Conservation (phyloP, 1,284 basidiomycete genomes). For the Neotropicomus parvogracilis region DNA sequence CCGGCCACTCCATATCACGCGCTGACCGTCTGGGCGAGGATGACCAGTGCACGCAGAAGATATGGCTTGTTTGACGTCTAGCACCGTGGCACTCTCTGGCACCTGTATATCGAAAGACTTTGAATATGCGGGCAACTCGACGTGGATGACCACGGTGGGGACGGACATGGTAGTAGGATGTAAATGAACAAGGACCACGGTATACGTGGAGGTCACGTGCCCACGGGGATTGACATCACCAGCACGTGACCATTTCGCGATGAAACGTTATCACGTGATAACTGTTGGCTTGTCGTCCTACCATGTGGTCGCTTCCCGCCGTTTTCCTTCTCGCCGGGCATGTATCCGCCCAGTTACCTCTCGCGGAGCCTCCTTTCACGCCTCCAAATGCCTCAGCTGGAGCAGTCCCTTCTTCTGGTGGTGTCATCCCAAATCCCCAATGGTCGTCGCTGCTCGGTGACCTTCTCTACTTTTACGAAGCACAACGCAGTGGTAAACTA, state of each 20-base stretch:
- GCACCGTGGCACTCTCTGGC: slow-evolving; percentile 46
- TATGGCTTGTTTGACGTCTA: slow-evolving; percentile 67
- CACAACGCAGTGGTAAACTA: slow-evolving; percentile 79
- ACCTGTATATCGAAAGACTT: slow-evolving; percentile 61
- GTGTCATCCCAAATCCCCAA: slow-evolving; percentile 58
- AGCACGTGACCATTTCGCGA: slow-evolving; percentile 13
- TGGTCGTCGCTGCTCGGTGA: slow-evolving; percentile 81
- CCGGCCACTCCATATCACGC: slow-evolving; percentile 71
- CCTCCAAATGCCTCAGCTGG: slow-evolving; percentile 63
- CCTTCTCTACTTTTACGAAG: slow-evolving; percentile 87
- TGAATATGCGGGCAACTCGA: slow-evolving; percentile 72
- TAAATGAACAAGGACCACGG: background rate
- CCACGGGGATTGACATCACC: slow-evolving; percentile 21
- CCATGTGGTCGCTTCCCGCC: slow-evolving; percentile 23
- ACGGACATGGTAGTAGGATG: slow-evolving; percentile 32
- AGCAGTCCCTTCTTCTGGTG: slow-evolving; percentile 45
- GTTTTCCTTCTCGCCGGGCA: slow-evolving; percentile 22
- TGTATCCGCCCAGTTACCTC: slow-evolving; percentile 51
- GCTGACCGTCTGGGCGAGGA: slow-evolving; percentile 64
- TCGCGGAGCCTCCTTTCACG: slow-evolving; percentile 57
- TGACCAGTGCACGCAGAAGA: slow-evolving; percentile 56
- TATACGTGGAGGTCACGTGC: slow-evolving; percentile 35
- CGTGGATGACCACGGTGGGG: slow-evolving; percentile 50
- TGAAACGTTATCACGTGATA: slow-evolving; percentile 20
- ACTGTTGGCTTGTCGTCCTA: too few relatives aligned